Evolutionary conservation across 2,329 filamentous ascomycete genomes (phyloP).

Genomic region (Pyrenophora seminiperda): DNA sequence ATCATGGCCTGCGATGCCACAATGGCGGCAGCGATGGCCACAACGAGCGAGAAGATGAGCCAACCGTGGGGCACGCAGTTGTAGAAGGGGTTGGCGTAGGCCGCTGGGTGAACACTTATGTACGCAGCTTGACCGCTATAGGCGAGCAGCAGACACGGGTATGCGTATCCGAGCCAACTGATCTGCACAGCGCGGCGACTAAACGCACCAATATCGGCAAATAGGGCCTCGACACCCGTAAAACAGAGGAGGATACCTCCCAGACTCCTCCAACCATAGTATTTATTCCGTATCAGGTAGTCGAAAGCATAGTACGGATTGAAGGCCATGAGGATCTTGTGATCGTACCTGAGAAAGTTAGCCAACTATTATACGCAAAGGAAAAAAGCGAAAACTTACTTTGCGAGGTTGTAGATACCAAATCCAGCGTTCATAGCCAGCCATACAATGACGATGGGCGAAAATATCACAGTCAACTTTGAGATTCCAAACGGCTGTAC

Average conservation of each 20-base stretch:
- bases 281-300: conserved; percentile 64
- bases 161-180: conserved; percentile 71
- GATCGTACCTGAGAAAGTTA: conserved; percentile 48
- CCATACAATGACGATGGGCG: conserved; percentile 71
- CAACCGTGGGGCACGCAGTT: conserved; percentile 69
- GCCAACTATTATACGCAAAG: conserved; percentile 3
- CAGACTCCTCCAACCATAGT: conserved; percentile 66
- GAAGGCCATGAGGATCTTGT: conserved; percentile 59
- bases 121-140: conserved; percentile 78
- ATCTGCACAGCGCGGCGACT: conserved; percentile 70
- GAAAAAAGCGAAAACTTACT: conserved; percentile 13
- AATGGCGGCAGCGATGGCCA: conserved; percentile 72
- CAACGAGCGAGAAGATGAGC: conserved; percentile 69
- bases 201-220: conserved; percentile 79
- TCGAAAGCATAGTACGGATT: conserved; percentile 62
- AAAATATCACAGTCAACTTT: conserved; percentile 65
- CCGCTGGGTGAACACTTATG: conserved; percentile 64
- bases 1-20: conserved; percentile 82
- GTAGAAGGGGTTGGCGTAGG: conserved; percentile 76
- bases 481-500: conserved; percentile 69
- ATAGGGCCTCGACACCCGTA: conserved; percentile 77
- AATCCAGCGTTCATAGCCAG: conserved; percentile 66
- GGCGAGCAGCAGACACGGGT: conserved; percentile 68
- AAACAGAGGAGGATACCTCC: conserved; percentile 77
- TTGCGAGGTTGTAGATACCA: conserved; percentile 62